Base-by-base conservation (phyloP, 2,329 filamentous ascomycete genomes). In the Penicillium italicum region DNA sequence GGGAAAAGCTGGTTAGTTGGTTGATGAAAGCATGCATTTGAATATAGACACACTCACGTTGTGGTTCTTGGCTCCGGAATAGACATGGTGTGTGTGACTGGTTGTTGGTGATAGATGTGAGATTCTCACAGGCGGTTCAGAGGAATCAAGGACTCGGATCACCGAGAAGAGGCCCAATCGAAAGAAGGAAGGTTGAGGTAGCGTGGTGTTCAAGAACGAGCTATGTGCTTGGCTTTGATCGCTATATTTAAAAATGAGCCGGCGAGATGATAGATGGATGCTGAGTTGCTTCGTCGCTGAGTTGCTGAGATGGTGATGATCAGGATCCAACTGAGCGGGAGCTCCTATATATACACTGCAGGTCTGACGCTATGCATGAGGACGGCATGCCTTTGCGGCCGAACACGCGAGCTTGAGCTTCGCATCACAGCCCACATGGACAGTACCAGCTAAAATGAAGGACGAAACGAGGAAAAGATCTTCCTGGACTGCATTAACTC, bases 371-470 rank as follows among this genome's bases (percentile, higher is more conserved):
- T 55, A 62, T 59, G 62, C 55, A 31, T 36, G 28, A 4, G 53
- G 31, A 52, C 46, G 53, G 37, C 55, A 62, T 65, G 55, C 58
- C 52, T 55, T 55, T 54, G 51, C 34, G 31, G 24, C 33, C 47
- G 24, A 36, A 54, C 60, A 65, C 59, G 61, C 59, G 62, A 64
- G 61, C 48, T 62, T 54, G 48, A 56, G 59, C 52, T 51, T 59
- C 52, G 38, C 50, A 55, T 54, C 51, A 43, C 50, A 57, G 58
- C 52, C 63, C 62, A 64, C 60, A 64, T 65, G 63, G 61, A 51
- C 45, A 46, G 26, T 50, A 55, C 36, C 26, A 58, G 54, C 53
- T 59, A 57, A 59, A 43, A 24, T 40, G 50, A 53, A 49, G 34
- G 50, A 44, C 50, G 51, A 47, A 61, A 61, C 59, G 48, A 56